Evolutionary conservation across 23 red algal genomes (phyloP).

Genomic region (Cyanidiococcus yangmingshanensis): DNA sequence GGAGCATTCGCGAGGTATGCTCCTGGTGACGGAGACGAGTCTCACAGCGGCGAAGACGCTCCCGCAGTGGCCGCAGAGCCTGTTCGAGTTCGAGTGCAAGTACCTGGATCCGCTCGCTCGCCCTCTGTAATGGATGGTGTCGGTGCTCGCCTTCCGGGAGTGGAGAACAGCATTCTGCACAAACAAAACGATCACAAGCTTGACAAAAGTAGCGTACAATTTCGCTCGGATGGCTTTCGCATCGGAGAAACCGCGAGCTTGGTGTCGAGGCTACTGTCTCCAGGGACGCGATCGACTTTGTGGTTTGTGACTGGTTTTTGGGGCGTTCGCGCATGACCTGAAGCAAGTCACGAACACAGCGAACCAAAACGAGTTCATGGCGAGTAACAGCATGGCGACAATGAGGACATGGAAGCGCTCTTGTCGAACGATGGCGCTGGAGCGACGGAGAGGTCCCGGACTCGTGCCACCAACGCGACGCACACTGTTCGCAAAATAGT

Average conservation of each 20-base stretch:
- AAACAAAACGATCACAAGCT: background rate
- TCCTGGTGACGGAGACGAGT: background rate
- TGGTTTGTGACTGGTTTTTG: no score
- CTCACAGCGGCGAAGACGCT: background rate
- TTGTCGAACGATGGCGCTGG: background rate
- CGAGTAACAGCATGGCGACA: background rate
- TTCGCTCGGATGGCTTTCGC: background rate
- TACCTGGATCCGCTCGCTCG: background rate
- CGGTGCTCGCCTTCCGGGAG: slow-evolving; percentile 6
- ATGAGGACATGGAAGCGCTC: background rate
- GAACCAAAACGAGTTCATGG: slow-evolving; percentile 2
- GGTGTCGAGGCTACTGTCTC: background rate
- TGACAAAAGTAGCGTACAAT: background rate
- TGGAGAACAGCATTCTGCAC: slow-evolving; percentile 15
- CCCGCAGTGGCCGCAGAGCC: background rate
- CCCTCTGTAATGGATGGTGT: background rate
- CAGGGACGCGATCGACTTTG: background rate
- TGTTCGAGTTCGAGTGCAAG: background rate
- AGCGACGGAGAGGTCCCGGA: background rate
- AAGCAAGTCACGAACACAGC: background rate
- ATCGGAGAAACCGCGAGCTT: background rate
- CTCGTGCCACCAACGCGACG: slow-evolving; percentile 1
- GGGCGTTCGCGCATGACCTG: background rate
- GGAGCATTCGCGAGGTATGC: background rate
- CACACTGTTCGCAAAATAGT: slow-evolving; percentile 8